Base-by-base conservation (phyloP, 805 yeast species). In the Hanseniaspora nectarophila region DNA sequence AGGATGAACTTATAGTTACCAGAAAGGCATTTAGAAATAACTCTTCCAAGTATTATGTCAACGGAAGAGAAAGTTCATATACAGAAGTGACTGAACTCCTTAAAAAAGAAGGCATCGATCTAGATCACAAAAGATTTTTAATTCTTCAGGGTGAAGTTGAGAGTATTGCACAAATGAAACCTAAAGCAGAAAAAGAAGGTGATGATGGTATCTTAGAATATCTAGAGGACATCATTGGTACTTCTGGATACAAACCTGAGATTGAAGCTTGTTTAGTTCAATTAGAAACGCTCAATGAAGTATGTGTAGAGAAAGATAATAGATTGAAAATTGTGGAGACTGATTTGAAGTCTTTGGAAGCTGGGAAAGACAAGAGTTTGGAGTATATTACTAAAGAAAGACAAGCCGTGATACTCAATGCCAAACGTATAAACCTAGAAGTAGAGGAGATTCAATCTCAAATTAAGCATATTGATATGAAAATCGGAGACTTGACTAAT, bases 81-180 rank as follows among this genome's bases (percentile, higher is more conserved):
- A 76, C 85, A 0, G 84, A 82, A 59, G 97, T 92, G 0, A 85
- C 95, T 0, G 69, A 70, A 1, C 68, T 85, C 32, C 71, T 92
- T 46, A 81, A 80, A 57, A 80, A 75, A 16, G 80, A 87, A 62
- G 98, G 97, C 5, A 84, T 92, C 54, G 98, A 92, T 66, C 72
- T 92, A 56, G 95, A 89, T 58, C 98, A 92, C 66, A 92, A 92
- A 63, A 74, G 99, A 59, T 92, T 92, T 60, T 73, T 92, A 59
- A 94, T 92, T 62, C 70, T 92, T 43, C 99, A 92, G 68, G 99
- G 99, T 64, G 99, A 92, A 64, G 98, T 92, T 40, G 99, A 92
- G 69, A 82, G 89, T 57, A 92, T 92, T 61, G 97, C 98, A 0
- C 97, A 92, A 64, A 94, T 92, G 99, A 90, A 90, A 63, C 85